Evolutionary conservation across 306 rosid species (phyloP).

Genomic region (Hippophae rhamnoides): DNA sequence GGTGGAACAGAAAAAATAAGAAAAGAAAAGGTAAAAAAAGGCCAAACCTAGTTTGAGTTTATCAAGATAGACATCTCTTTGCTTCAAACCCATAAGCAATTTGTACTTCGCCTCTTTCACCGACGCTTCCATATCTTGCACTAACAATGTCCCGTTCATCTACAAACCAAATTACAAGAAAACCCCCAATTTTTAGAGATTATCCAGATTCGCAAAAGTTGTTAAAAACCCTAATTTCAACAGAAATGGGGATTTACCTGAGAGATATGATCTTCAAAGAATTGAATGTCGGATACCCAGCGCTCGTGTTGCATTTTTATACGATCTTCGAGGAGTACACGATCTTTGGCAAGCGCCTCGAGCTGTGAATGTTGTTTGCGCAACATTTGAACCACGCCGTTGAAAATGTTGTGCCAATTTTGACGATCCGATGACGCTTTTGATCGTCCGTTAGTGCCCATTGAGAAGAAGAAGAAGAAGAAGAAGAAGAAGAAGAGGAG

Average conservation of each 20-base stretch:
- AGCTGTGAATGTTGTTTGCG: slow-evolving; percentile 54
- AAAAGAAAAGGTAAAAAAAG: slow-evolving; percentile 1
- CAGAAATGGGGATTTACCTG: slow-evolving; percentile 31
- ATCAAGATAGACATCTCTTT: slow-evolving; percentile 30
- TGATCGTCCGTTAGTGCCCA: slow-evolving; percentile 28
- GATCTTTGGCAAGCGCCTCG: slow-evolving; percentile 37
- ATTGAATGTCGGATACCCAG: slow-evolving; percentile 44
- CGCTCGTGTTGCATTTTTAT: slow-evolving; percentile 43
- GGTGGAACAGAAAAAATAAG: not conserved
- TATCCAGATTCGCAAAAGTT: not conserved
- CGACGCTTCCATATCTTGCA: slow-evolving; percentile 35
- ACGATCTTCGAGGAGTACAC: slow-evolving; percentile 48
- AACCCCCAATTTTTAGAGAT: slow-evolving; percentile 1
- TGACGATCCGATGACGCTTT: slow-evolving; percentile 20
- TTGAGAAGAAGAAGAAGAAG: slow-evolving; percentile 12
- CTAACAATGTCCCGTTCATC: slow-evolving; percentile 35
- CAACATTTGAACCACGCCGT: slow-evolving; percentile 42
- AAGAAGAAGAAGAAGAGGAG: slow-evolving; percentile 1
- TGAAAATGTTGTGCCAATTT: slow-evolving; percentile 55
- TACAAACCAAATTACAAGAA: slow-evolving; percentile 24
- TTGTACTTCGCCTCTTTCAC: slow-evolving; percentile 42
- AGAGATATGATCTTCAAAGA: slow-evolving; percentile 30
- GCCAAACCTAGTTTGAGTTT: slow-evolving; percentile 51
- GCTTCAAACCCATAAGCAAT: slow-evolving; percentile 38
- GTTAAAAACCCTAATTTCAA: slow-evolving; percentile 24